Base-by-base conservation (phyloP, 192 early-diverging fungal species). In the Entomortierella beljakovae region DNA sequence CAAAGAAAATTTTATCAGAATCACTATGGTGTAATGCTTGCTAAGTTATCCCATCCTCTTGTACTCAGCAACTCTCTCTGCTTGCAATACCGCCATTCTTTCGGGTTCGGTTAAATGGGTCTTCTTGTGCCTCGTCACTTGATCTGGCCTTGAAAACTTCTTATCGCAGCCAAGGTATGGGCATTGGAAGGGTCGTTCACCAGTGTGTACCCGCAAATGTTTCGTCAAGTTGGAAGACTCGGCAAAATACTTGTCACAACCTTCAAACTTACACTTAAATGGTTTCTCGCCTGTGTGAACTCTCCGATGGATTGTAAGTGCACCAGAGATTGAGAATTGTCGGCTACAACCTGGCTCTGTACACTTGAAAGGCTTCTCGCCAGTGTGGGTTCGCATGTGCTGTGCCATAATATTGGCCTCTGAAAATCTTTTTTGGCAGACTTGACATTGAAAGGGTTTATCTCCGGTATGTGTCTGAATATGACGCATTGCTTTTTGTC, bases 381-480 rank as follows among this genome's bases (percentile, higher is more conserved):
- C 92, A 22, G 92, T 92, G 81, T 94, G 92, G 28, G 88, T 89
- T 33, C 91, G 83, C 84, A 88, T 87, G 62, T 93, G 91, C 59
- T 90, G 88, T 56, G 87, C 85, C 92, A 95, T 92, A 50, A 92
- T 89, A 61, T 88, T 89, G 13, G 86, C 80, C 76, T 95, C 94
- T 43, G 91, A 91, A 70, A 96, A 96, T 6, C 91, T 85, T 82
- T 92, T 92, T 34, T 85, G 86, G 67, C 95, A 96, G 26, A 86
- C 68, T 25, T 64, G 81, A 86, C 95, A 96, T 62, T 89, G 86
- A 61, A 90, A 95, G 1, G 94, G 94, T 74, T 92, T 93, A 71
- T 91, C 89, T 7, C 94, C 68, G 25, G 89, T 92, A 83, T 93
- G 95, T 33, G 92, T 94, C 64, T 94, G 93, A 25, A 95, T 90